Base-by-base conservation (phyloP, 176 grass and related monocot genomes). In the Guadua angustifolia region DNA sequence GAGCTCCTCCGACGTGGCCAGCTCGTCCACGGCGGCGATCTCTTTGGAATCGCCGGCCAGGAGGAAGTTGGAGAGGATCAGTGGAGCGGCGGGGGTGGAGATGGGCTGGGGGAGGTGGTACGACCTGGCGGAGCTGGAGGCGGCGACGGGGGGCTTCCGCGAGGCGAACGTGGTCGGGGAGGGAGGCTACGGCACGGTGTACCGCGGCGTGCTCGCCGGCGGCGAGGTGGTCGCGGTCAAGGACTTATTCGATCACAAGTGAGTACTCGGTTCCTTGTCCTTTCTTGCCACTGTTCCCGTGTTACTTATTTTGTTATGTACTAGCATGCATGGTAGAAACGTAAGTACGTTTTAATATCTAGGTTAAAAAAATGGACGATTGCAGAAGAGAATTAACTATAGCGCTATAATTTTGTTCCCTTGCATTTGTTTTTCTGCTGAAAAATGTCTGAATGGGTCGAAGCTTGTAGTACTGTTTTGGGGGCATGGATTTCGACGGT, bases 61-160 rank as follows among this genome's bases (percentile, higher is more conserved):
- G 73, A 52, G 49, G 85, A 86, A 74, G 17, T 5, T 50, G n/a
- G 87, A 47, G 45, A 80, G 86, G 73, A 57, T 21, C 64, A 76
- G 39, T 44, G 81, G 68, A 0, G 78, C 55, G 32, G 82, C 63
- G 9, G 86, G 70, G 66, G 84, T 88, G 17, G 83, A 89, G 38
- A 88, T 99, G 61, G 97, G 97, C 69, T 99, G 97, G 97, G 93
- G 97, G 53, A 56, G 97, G 88, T 99, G 97, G 89, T 99, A 92
- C 83, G 60, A 92, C n/a, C 81, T 99, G 47, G 84, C 80, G 52
- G 97, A 96, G 84, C 89, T 99, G 39, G 91, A 94, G 52, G 88
- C 81, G 38, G 97, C 93, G 21, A 99, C 97, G 16, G 78, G 52
- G 3, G 88, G 78, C 4, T 99, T 99, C 80, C 32, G 47, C 38